A percentile compares a stretch with the other conserved stretches of the same genome.
Conservation (phyloP, 805 yeast genomes). For the Starmerella stellata region DNA sequence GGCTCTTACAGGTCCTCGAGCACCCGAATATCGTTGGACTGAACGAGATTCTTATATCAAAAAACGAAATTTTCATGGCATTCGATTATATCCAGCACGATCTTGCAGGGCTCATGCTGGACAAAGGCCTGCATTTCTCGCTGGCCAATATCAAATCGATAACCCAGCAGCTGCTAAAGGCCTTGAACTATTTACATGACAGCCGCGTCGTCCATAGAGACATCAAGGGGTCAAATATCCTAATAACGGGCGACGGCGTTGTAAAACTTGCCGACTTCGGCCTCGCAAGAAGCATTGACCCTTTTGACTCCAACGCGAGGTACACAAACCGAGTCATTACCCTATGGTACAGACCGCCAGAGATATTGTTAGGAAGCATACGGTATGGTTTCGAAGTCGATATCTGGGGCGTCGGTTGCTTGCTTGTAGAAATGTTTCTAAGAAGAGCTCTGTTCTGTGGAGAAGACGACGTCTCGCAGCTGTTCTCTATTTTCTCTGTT, state of each 20-base stretch:
- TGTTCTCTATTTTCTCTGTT: constrained; percentile 53
- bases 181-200: constrained; percentile 62
- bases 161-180: constrained; percentile 55
- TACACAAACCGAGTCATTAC: constrained; percentile 93
- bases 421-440: constrained; percentile 63
- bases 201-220: constrained; percentile 59
- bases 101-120: constrained; percentile 67
- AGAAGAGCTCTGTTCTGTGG: constrained; percentile 72
- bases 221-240: constrained; percentile 82
- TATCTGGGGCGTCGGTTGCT: constrained; percentile 93
- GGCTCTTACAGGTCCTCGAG: constrained; percentile 60
- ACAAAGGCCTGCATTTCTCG: constrained; percentile 44
- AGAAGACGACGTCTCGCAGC: constrained; percentile 68
- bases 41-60: constrained; percentile 75
- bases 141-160: constrained; percentile 63
- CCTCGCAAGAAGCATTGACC: constrained; percentile 38
- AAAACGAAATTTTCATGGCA: constrained; percentile 58
- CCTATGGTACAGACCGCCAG: constrained; percentile 96
- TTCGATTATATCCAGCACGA: constrained; percentile 91
- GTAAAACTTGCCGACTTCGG: constrained; percentile 94
- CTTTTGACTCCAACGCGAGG: constrained; percentile 35
- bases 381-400: constrained; percentile 82
- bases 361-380: constrained; percentile 74
- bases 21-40: constrained; percentile 71
- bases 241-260: constrained; percentile 53